phyloP scores from a whole-genome alignment of 1,284 basidiomycete genomes.

The Microbotryum violaceum region DNA sequence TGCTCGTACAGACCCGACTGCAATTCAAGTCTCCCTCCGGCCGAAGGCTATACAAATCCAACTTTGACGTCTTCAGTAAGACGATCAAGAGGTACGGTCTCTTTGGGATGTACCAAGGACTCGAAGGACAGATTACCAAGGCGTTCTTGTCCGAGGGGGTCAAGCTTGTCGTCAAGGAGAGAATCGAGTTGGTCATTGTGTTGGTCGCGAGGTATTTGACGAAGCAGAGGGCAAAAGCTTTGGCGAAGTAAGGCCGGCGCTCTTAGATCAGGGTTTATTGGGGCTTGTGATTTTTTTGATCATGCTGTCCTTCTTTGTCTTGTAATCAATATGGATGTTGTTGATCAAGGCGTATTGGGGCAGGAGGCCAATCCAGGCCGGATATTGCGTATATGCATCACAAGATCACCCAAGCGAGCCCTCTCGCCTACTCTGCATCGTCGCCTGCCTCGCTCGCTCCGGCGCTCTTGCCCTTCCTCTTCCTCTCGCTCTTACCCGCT shows the following conservation, averaged over 20 bases:
- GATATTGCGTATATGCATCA: too few relatives aligned
- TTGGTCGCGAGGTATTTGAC: too few relatives aligned
- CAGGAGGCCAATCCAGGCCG: too few relatives aligned
- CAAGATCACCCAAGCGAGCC: neutral
- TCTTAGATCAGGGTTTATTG: too few relatives aligned
- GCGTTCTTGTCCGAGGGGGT: conserved; percentile 53
- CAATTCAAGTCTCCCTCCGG: conserved; percentile 41
- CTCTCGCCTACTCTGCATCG: neutral
- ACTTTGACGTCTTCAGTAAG: conserved; percentile 33
- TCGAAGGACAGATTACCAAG: conserved; percentile 75
- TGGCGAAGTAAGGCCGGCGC: too few relatives aligned
- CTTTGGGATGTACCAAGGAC: conserved; percentile 72
- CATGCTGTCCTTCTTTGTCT: too few relatives aligned
- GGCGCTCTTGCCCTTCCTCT: conserved; percentile 21
- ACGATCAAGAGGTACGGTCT: conserved; percentile 66
- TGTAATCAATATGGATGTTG: too few relatives aligned
- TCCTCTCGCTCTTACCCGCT: conserved; percentile 46
- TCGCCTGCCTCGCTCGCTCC: neutral
- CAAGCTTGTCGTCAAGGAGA: conserved; percentile 43
- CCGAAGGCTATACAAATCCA: conserved; percentile 26
- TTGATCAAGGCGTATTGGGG: too few relatives aligned
- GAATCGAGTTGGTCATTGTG: too few relatives aligned
- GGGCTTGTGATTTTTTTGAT: too few relatives aligned
- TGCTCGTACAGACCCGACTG: conserved; percentile 40
- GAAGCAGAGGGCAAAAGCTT: too few relatives aligned